phyloP scores from a whole-genome alignment of 306 rosid species.

The Begonia masoniana region DNA sequence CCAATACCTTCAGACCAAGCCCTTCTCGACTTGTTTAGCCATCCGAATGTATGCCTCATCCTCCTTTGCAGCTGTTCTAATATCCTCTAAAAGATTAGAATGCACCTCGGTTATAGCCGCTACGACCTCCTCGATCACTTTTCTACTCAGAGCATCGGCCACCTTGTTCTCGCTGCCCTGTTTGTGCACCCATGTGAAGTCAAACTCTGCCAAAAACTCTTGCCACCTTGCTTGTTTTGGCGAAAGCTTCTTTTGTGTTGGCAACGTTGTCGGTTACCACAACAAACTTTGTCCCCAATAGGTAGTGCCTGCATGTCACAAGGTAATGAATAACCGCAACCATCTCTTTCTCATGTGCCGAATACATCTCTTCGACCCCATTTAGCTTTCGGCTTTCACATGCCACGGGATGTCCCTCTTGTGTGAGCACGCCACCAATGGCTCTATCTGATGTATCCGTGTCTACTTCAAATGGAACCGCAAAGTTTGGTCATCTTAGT shows the following conservation, averaged over 20 bases:
- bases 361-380: not conserved
- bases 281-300: not conserved
- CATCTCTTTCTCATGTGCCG: slow-evolving; percentile 7
- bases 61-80: not conserved
- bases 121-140: not conserved
- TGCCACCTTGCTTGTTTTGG: slow-evolving; percentile 2
- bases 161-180: not conserved
- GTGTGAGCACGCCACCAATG: not conserved
- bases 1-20: no score
- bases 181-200: not conserved
- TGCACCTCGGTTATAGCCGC: not conserved
- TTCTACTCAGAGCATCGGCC: slow-evolving; percentile 1
- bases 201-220: not conserved
- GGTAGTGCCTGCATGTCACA: not conserved
- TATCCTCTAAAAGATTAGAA: not conserved
- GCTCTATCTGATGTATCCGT: not conserved
- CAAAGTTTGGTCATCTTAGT: not conserved
- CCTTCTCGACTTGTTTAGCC: no score
- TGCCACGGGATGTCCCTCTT: not conserved
- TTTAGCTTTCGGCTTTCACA: slow-evolving; percentile 3
- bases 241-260: not conserved
- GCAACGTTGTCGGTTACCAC: not conserved
- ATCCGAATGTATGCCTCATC: no score
- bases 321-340: not conserved
- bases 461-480: not conserved